phyloP scores from a whole-genome alignment of 1,284 basidiomycete species.

The Cutaneotrichosporon dermatis region DNA sequence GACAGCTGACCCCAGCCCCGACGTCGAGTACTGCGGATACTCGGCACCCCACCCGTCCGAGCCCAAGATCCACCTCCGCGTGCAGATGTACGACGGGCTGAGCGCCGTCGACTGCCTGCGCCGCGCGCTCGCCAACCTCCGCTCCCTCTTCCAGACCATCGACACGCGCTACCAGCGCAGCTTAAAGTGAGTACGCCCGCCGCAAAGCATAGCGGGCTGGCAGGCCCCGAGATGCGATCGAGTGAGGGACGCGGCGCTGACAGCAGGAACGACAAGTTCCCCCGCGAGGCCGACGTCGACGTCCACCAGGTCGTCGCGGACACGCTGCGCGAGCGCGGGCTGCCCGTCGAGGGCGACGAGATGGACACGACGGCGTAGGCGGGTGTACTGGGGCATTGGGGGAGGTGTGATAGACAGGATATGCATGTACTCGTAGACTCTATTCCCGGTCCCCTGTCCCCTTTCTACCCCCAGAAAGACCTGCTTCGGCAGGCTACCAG shows the following conservation, averaged over 20 bases:
- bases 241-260: neutral
- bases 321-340: slow-evolving; percentile 33
- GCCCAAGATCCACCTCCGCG: slow-evolving; percentile 88
- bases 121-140: slow-evolving; percentile 67
- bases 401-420: slow-evolving; percentile 3
- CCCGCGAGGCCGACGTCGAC: slow-evolving; percentile 44
- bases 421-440: slow-evolving; percentile 8
- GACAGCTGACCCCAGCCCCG: slow-evolving; percentile 61
- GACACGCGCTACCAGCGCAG: slow-evolving; percentile 62
- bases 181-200: slow-evolving; percentile 49
- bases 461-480: too few species aligned
- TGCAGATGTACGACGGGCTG: slow-evolving; percentile 91
- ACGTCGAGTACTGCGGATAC: slow-evolving; percentile 98
- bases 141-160: slow-evolving; percentile 65
- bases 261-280: slow-evolving; percentile 37
- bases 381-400: too few species aligned
- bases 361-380: slow-evolving; percentile 18
- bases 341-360: slow-evolving; percentile 27
- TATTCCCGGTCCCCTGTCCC: too few species aligned
- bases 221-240: neutral
- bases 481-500: slow-evolving; percentile 9
- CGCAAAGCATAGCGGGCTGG: neutral
- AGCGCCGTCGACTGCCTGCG: slow-evolving; percentile 75
- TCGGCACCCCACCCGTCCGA: slow-evolving; percentile 95
- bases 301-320: slow-evolving; percentile 41